These are phyloP conservation scores for Fomitiporia mediterranea DNA, from an alignment of 1,284 basidiomycete genomes.

Conservation along the genomic window DNA sequence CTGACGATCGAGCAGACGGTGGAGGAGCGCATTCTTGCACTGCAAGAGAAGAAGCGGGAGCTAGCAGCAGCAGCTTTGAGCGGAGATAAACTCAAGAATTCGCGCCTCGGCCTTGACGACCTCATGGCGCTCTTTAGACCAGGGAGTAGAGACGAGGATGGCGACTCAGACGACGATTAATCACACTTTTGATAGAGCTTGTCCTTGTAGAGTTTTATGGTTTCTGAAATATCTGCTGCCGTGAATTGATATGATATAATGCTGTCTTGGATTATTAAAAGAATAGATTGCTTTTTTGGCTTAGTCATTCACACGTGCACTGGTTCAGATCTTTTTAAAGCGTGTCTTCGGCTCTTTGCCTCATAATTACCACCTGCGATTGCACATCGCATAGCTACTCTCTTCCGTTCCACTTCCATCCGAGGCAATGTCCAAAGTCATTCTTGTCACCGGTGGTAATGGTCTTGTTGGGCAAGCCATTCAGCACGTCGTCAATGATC, in stretches of 20 bases:
- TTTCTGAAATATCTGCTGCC: not conserved
- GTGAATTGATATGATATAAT: not conserved
- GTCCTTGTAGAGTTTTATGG: not conserved
- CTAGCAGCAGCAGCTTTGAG: constrained; percentile 83
- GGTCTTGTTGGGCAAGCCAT: constrained; percentile 86
- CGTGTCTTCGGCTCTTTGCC: too few relatives aligned
- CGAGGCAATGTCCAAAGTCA: constrained; percentile 32
- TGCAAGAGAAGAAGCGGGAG: constrained; percentile 86
- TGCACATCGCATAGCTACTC: too few relatives aligned
- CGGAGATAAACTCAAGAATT: constrained; percentile 83
- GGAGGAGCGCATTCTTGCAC: constrained; percentile 80
- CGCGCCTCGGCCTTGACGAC: constrained; percentile 81
- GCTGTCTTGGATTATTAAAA: too few relatives aligned
- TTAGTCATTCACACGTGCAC: not conserved
- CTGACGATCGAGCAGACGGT: constrained; percentile 86
- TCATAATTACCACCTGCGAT: too few relatives aligned
- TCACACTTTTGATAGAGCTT: not conserved
- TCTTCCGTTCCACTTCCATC: not conserved
- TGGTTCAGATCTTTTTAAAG: too few relatives aligned
- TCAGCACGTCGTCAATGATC: constrained; percentile 73
- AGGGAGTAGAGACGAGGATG: constrained; percentile 51
- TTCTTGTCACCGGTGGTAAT: constrained; percentile 80
- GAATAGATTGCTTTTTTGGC: too few relatives aligned
- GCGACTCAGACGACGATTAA: too few relatives aligned
- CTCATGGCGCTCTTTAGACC: constrained; percentile 73